Conservation (phyloP, 2,329 filamentous ascomycete genomes). For the Phaeosphaeria sp. region DNA sequence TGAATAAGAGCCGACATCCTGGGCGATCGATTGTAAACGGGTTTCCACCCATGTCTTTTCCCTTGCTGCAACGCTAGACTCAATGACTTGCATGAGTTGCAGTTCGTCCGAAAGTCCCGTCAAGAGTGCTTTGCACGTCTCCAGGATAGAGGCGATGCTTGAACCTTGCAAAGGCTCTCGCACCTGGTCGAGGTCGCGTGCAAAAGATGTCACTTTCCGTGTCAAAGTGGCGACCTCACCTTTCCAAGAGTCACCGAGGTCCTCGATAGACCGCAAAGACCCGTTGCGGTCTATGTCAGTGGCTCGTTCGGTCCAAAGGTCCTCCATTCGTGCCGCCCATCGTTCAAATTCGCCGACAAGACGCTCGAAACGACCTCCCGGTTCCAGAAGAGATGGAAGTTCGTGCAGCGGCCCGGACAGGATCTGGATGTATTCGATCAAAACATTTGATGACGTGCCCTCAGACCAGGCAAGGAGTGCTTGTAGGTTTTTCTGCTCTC, state of each 20-base stretch:
- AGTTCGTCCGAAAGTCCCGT: constrained; percentile 42
- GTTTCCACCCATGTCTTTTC: constrained; percentile 48
- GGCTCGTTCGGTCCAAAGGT: constrained; percentile 31
- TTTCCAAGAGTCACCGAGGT: constrained; percentile 44
- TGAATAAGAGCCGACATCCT: not conserved
- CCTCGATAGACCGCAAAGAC: constrained; percentile 31
- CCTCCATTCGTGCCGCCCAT: constrained; percentile 42
- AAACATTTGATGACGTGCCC: constrained; percentile 28
- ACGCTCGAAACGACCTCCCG: constrained; percentile 40
- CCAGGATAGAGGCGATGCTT: constrained; percentile 41
- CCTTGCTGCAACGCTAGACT: constrained; percentile 35
- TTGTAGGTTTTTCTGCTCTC: constrained; percentile 46
- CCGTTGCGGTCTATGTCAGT: constrained; percentile 6
- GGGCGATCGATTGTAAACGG: not conserved
- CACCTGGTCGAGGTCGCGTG: constrained; percentile 41
- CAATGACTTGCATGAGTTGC: constrained; percentile 41
- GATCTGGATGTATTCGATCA: constrained; percentile 45
- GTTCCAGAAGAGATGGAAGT: constrained; percentile 40
- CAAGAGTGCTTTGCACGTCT: constrained; percentile 38
- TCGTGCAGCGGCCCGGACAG: constrained; percentile 47
- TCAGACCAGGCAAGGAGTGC: constrained; percentile 46
- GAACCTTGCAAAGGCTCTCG: constrained; percentile 36
- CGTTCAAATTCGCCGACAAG: constrained; percentile 39
- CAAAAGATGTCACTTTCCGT: constrained; percentile 42
- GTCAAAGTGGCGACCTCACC: constrained; percentile 42